Evolutionary conservation across 805 yeast species (phyloP), one percentile per base, ranked within the genome.

Genomic region (Teunomyces panamensis): DNA sequence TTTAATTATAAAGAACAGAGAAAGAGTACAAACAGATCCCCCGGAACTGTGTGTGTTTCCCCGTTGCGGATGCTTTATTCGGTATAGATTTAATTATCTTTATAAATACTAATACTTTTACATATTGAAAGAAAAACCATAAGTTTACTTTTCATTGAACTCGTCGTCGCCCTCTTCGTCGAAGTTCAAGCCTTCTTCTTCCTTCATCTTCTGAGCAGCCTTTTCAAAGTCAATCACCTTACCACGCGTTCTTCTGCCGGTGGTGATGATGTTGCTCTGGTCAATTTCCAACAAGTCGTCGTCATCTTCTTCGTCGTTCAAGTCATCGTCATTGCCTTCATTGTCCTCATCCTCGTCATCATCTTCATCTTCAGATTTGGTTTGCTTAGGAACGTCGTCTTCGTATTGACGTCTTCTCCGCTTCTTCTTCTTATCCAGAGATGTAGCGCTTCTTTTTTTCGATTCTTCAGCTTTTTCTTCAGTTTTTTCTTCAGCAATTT

Each of bases 161-260:
- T 48, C 51, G 13, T 45, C 51, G 32, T 48, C 51, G 28, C 42
- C 49, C 16, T 66, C 80, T 3, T 70, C 78, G 17, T 60, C 73
- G 10, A 59, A 64, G 26, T 63, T 67, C 9, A 56, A 66, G 14
- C 67, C 69, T 35, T 71, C 72, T 49, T 80, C 84, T 43, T 69
- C 70, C 45, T 79, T 82, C 57, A 88, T 67, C 61, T 87, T 80
- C 55, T 81, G 86, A 16, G 89, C 87, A 11, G 95, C 89, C 68
- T 87, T 85, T 48, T 81, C 75, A 65, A 86, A 90, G 68, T 90
- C 97, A 56, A 91, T 85, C 14, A 85, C 86, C 60, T 84, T 86
- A 11, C 97, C 96, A 56, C 97, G 80, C 6, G 97, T 90, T 74
- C 97, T 87, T 68, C 96, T 78, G 10, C 95, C 94, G 13, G 81